These are phyloP conservation scores for Aureobasidium sp. DNA, from an alignment of 2,329 filamentous ascomycete species.

Conservation along the genomic window DNA sequence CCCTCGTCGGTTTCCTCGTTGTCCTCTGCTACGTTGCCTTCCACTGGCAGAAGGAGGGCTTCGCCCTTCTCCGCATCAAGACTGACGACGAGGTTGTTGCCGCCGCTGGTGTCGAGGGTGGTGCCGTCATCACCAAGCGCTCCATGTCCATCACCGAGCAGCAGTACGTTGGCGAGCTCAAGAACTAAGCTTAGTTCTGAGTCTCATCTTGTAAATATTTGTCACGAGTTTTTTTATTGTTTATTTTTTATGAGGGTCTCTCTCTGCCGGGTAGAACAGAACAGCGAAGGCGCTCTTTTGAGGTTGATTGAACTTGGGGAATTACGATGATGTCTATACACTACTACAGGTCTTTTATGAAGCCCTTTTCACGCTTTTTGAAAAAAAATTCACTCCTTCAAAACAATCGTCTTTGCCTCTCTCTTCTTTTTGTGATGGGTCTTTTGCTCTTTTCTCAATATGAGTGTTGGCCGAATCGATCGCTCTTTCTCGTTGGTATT, in stretches of 20 bases:
- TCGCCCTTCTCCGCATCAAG: slow-evolving; percentile 29
- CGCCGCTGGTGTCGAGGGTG: slow-evolving; percentile 28
- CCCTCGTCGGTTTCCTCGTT: slow-evolving; percentile 38
- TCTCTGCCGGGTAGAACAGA: slow-evolving; percentile 7
- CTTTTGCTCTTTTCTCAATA: not conserved
- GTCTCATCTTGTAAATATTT: not conserved
- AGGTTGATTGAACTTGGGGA: not conserved
- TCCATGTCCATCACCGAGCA: slow-evolving; percentile 15
- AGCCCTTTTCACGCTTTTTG: not conserved
- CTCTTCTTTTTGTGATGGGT: not conserved
- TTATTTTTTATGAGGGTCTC: not conserved
- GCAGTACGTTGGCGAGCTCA: slow-evolving; percentile 2
- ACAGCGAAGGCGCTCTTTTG: slow-evolving; percentile 12
- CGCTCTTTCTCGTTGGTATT: too few species aligned
- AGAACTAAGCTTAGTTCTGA: not conserved
- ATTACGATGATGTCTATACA: not conserved
- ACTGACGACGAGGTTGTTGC: slow-evolving; percentile 24
- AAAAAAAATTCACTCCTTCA: slow-evolving; percentile 13
- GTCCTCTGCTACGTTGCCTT: slow-evolving; percentile 30
- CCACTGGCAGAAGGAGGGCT: slow-evolving; percentile 29
- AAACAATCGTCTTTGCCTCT: slow-evolving; percentile 16
- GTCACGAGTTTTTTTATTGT: slow-evolving; percentile 2
- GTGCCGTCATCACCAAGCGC: slow-evolving; percentile 22
- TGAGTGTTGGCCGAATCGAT: too few species aligned
- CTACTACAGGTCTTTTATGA: not conserved